phyloP scores from a whole-genome alignment of 345 rosid species.

The Salix suchowensis region DNA sequence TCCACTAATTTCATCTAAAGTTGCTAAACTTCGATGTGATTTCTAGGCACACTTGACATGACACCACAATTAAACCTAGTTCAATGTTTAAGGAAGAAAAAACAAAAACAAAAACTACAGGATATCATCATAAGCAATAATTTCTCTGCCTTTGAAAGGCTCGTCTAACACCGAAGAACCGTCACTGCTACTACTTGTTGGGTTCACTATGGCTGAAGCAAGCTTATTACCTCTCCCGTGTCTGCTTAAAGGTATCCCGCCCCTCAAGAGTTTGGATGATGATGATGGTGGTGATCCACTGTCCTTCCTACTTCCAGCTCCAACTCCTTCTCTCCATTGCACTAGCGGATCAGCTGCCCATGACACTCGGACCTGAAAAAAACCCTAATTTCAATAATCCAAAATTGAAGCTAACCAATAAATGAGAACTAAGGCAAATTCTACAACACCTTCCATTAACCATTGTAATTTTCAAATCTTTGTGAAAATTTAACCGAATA shows the following conservation, averaged over 20 bases:
- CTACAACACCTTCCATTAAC: neutral
- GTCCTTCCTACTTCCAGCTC: constrained; percentile 29
- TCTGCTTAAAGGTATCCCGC: constrained; percentile 65
- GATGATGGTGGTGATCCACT: constrained; percentile 44
- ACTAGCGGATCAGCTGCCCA: constrained; percentile 81
- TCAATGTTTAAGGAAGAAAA: neutral
- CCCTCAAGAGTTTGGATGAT: constrained; percentile 63
- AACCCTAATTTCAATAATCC: neutral
- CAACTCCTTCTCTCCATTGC: constrained; percentile 68
- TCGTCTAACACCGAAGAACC: constrained; percentile 21
- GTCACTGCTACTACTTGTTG: constrained; percentile 24
- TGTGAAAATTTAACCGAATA: too few relatives aligned
- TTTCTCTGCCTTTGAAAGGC: constrained; percentile 57
- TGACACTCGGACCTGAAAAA: constrained; percentile 56
- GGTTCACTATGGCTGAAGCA: constrained; percentile 66
- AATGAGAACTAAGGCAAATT: too few relatives aligned
- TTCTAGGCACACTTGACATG: neutral
- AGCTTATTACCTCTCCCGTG: constrained; percentile 71
- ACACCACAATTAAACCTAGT: too few relatives aligned
- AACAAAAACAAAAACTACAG: constrained; percentile 22
- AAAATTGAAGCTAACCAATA: neutral
- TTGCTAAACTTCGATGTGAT: constrained; percentile 2
- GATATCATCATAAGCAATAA: constrained; percentile 75
- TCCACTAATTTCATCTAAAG: constrained; percentile 4
- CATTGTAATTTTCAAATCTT: neutral